Base-by-base conservation (phyloP, 2,329 filamentous ascomycete species). In the Daldinia sp. region DNA sequence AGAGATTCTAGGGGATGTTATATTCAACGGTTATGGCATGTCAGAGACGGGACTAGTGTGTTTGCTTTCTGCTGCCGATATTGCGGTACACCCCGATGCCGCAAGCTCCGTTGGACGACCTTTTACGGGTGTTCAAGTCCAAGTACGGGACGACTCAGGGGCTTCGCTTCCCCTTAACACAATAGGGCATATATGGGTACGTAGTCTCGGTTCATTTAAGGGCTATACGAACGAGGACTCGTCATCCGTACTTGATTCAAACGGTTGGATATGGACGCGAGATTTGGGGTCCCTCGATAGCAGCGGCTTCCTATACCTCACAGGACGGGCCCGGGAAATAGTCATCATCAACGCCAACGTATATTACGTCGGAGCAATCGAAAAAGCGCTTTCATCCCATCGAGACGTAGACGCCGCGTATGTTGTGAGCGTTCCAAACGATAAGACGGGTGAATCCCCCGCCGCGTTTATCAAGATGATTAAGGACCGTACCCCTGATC, bases 21-120 rank as follows among this genome's bases (percentile, higher is more conserved):
- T 58, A 29, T 41, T 47, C 29, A 58, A 58, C 27, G 56, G 56
- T 4, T 58, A 58, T 21, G 56, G 56, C 5, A 58, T 52, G 56
- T 58, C 56, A 5, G 56, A 58, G 21, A 58, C 48, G 7, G 48
- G 48, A 1, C 13, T 58, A 11, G 37, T 47, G 19, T 59, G 49
- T n/a, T 23, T 53, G 2, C 57, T 59, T 13, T 53, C 39, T 1
- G 32, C 49, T 6, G 30, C 17, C 1, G 49, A 59, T n/a, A 34
- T 53, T 7, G 30, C 13, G 3, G 21, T 30, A 9, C 41, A 59
- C 17, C 57, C 57, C 23, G 23, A 48, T 10, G 49, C 49, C 17
- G 21, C 17, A 39, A 13, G 41, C 13, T 7, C 57, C 13, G 57
- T 59, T 10, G 49, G 41, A 15, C 30, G 41, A 5, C 57, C 57